Percentiles rank a stretch among this genome's conserved stretches.
Conservation (phyloP, 306 rosid genomes). For the Fagus crenata region DNA sequence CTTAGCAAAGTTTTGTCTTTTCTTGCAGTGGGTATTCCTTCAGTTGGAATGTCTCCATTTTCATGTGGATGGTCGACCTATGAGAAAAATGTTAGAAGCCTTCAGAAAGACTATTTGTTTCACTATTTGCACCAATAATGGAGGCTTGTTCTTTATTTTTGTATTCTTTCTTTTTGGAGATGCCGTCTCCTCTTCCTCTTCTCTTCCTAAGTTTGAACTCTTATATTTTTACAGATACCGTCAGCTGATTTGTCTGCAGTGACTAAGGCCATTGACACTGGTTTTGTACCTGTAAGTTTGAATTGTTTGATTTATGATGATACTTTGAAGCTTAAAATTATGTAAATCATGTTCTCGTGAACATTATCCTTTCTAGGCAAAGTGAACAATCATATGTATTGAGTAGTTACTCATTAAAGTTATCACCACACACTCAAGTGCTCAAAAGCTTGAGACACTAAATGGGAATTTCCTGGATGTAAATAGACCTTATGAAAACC, state of each 20-base stretch:
- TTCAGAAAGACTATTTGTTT: conserved; percentile 19
- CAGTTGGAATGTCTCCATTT: conserved; percentile 90
- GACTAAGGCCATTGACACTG: conserved; percentile 68
- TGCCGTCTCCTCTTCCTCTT: conserved; percentile 13
- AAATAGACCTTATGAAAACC: not conserved
- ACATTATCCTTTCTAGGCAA: not conserved
- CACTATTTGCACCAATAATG: conserved; percentile 17
- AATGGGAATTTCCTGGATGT: not conserved
- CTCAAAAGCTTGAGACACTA: conserved; percentile 9
- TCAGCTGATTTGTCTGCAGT: conserved; percentile 67
- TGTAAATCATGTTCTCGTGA: conserved; percentile 3
- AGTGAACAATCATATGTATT: not conserved
- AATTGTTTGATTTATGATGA: conserved; percentile 17
- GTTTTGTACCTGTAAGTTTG: conserved; percentile 78
- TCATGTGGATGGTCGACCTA: conserved; percentile 86
- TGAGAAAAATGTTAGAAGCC: conserved; percentile 59
- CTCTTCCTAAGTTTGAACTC: conserved; percentile 25
- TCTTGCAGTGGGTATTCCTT: conserved; percentile 86
- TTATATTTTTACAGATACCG: conserved; percentile 52
- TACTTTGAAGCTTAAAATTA: conserved; percentile 23
- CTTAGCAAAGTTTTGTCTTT: conserved; percentile 27
- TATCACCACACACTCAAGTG: too few species aligned
- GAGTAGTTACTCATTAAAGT: not conserved
- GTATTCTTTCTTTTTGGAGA: conserved; percentile 15
- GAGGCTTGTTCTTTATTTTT: not conserved